Evolutionary conservation across 164 flowering plant genomes (phyloP), one percentile per base, ranked within the genome.

Genomic region (Berberis thunbergii): DNA sequence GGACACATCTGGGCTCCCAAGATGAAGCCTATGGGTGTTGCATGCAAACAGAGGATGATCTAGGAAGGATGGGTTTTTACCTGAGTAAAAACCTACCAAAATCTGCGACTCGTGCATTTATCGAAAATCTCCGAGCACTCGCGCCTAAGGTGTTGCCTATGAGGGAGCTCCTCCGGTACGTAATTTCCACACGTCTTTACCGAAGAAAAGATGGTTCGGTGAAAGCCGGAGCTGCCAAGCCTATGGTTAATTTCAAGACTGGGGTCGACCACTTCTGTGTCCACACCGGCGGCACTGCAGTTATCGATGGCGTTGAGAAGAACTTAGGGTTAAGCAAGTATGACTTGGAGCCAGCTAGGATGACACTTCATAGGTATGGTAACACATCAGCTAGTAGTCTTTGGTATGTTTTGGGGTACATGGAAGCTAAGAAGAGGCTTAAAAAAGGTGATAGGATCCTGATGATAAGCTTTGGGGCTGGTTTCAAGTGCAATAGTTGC

Each of bases 311-410:
- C 6, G 69, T 80, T 6, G 84, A 82, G 3, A 68, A 60, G 67
- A 79, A 81, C 44, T 64, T 87, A 41, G 77, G 73, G 61, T 73
- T 85, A 2, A 74, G 54, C 43, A 75, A 78, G 43, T 58, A 81
- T 49, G 93, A 86, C 45, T 60, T 84, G 0, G 89, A 86, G 78
- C 89, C 93, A 7, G 69, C 93, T 0, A 67, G 84, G 70, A 83
- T 84, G 87, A 74, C 86, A 2, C 86, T 87, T 43, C 83, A 83
- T 60, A 75, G 93, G 4, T 85, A 78, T 42, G 93, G 93, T 0
- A 85, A 87, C 78, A 85, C 89, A 0, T 85, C 93, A 5, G 80
- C 93, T 1, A 78, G 86, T 56, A 77, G 87, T 41, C 59, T 80
- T 2, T 84, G 93, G 93, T 86, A 88, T 56, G 96, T 86, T 50